A percentile compares a stretch with the other conserved stretches of the same genome.
Evolutionary conservation across 2,329 filamentous ascomycete species (phyloP).

Genomic region (Xylaria arbuscula): DNA sequence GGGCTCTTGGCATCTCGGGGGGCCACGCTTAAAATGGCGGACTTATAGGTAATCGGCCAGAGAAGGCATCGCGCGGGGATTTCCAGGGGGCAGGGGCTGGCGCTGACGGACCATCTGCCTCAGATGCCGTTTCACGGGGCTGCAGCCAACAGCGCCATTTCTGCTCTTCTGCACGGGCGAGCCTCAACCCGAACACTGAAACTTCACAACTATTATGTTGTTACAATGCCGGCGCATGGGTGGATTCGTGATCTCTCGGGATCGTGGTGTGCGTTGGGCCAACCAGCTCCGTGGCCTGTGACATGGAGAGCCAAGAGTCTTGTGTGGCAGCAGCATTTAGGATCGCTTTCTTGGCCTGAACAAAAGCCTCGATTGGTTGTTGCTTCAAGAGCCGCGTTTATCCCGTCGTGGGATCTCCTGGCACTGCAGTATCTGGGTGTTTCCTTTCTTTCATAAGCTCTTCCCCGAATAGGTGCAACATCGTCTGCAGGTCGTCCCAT

Average conservation of each 20-base stretch:
- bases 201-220: constrained; percentile 35
- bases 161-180: constrained; percentile 43
- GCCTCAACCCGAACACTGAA: constrained; percentile 48
- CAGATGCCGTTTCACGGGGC: constrained; percentile 48
- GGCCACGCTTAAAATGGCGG: not conserved
- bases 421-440: not conserved
- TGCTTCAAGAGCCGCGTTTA: not conserved
- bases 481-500: constrained; percentile 10
- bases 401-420: not conserved
- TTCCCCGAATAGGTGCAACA: not conserved
- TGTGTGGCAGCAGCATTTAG: not conserved
- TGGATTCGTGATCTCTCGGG: constrained; percentile 28
- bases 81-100: constrained; percentile 26
- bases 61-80: constrained; percentile 1
- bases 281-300: constrained; percentile 1
- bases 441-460: not conserved
- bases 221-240: constrained; percentile 41
- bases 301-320: not conserved
- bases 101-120: constrained; percentile 45
- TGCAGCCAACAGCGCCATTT: constrained; percentile 18
- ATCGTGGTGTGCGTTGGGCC: not conserved
- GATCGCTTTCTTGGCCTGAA: not conserved
- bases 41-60: not conserved
- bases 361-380: not conserved
- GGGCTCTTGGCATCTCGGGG: constrained; percentile 32